A percentile compares a stretch with the other conserved stretches of the same genome.
Evolutionary conservation across 1,284 basidiomycete genomes (phyloP).

Genomic region (Rhodotorula sp.): DNA sequence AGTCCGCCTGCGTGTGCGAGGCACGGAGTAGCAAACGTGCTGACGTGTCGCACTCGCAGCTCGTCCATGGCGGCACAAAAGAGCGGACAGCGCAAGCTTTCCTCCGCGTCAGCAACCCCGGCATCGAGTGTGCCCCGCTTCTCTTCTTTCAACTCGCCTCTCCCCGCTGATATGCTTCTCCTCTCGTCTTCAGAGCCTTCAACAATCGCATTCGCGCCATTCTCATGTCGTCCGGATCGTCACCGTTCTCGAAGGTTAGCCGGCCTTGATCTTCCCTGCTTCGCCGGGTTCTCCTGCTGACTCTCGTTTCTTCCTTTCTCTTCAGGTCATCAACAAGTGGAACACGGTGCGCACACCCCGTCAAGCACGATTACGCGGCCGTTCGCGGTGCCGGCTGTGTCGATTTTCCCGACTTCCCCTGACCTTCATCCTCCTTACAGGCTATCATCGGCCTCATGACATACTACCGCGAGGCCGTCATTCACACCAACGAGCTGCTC

Average conservation of each 20-base stretch:
- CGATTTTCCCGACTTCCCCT: not conserved
- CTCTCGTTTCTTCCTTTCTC: too few relatives aligned
- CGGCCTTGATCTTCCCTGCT: too few relatives aligned
- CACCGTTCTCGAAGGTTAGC: conserved; percentile 85
- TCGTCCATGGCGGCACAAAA: conserved; percentile 81
- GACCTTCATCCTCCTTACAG: conserved; percentile 50
- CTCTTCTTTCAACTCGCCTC: not conserved
- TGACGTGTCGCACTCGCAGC: not conserved
- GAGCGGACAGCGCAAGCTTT: conserved; percentile 97
- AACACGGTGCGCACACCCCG: conserved; percentile 43
- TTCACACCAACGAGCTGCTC: conserved; percentile 88
- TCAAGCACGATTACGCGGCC: not conserved
- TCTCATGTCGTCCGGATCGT: conserved; percentile 97
- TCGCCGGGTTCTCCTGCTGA: not conserved
- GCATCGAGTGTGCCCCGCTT: not conserved
- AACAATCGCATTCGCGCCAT: conserved; percentile 82
- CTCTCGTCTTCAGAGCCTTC: conserved; percentile 52
- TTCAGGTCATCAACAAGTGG: conserved; percentile 86
- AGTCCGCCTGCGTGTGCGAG: not conserved
- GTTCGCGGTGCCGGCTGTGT: not conserved
- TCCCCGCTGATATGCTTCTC: conserved; percentile 28
- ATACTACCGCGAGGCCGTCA: conserved; percentile 54
- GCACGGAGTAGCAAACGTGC: too few relatives aligned
- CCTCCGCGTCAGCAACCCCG: conserved; percentile 77
- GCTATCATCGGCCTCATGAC: conserved; percentile 46